Evolutionary conservation across 2,329 filamentous ascomycete genomes (phyloP), one percentile per base, ranked within the genome.

Genomic region (Exophiala sideris): DNA sequence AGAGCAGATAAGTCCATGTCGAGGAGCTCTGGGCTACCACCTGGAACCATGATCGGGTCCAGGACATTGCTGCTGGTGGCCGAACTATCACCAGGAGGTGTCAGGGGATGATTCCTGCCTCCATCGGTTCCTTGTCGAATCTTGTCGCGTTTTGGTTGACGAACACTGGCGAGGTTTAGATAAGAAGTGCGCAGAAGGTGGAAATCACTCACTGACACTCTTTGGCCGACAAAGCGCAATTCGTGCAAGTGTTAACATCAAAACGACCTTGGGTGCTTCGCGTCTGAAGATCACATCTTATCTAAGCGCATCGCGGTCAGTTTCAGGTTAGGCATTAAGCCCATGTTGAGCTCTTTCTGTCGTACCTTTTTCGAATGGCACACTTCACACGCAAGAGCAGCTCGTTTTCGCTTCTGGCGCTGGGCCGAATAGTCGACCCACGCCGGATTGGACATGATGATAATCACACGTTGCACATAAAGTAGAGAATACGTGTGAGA

Each of bases 281-380:
- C n/a, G 39, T 32, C 45, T 51, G 48, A 24, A 51, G 48, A 36
- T 51, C 48, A 45, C 48, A 51, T 20, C 48, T 33, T 10, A 51
- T 51, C 48, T 51, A 8, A 35, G 14, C 32, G 12, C 8, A 35
- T 48, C n/a, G n/a, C 33, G 10, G n/a, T 48, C 35, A 48, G 33
- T 48, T 11, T 10, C 14, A 29, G 35, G 14, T 11, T 20, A 18
- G 16, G 16, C 16, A 18, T 18, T 18, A 18, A 18, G 16, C 16
- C 16, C 16, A 18, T 18, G 16, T 18, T 18, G 16, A 18, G 16
- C 16, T 18, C 16, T 18, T 18, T 18, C 16, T 21, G 33, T 14
- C 29, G 16, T 11, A 46, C 49, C 49, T 52, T 52, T 38, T 52
- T 52, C 10, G 49, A 52, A 36, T 52, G 49, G 32, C 49, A 52